Percentiles rank a stretch among this genome's conserved stretches.
Conservation (phyloP, 2,329 filamentous ascomycete species). For the Trichophyton rubrum region DNA sequence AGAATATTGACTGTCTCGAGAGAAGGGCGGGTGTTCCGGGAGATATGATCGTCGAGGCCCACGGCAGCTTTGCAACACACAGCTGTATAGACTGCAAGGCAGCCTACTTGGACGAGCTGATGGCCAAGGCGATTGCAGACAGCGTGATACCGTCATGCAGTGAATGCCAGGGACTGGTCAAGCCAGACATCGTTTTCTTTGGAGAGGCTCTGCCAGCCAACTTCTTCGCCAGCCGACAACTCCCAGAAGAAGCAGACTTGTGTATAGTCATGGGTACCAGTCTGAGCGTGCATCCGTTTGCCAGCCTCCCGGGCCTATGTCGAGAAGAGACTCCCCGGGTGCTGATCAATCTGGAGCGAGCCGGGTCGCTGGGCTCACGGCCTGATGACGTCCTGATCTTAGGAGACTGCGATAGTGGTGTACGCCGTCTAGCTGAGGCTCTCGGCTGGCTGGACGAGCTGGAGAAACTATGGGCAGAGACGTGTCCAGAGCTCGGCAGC, state of each 20-base stretch:
- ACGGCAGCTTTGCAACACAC: slow-evolving; percentile 87
- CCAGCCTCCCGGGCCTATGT: slow-evolving; percentile 58
- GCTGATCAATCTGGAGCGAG: slow-evolving; percentile 74
- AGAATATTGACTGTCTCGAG: slow-evolving; percentile 96
- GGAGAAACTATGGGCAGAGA: slow-evolving; percentile 57
- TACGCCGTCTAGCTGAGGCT: slow-evolving; percentile 63
- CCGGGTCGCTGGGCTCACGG: slow-evolving; percentile 64
- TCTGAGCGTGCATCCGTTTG: slow-evolving; percentile 78
- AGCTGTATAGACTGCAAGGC: slow-evolving; percentile 78
- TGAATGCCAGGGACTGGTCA: slow-evolving; percentile 65
- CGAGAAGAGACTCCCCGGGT: slow-evolving; percentile 56
- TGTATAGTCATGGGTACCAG: slow-evolving; percentile 83
- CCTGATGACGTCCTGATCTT: slow-evolving; percentile 75
- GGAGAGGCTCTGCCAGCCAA: slow-evolving; percentile 57
- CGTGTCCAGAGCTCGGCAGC: slow-evolving; percentile 43
- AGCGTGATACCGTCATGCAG: slow-evolving; percentile 61
- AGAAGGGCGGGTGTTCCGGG: slow-evolving; percentile 69
- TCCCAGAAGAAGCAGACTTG: slow-evolving; percentile 56
- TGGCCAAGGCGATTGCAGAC: slow-evolving; percentile 55
- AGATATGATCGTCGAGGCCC: slow-evolving; percentile 78
- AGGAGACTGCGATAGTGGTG: slow-evolving; percentile 70
- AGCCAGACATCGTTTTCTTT: slow-evolving; percentile 93
- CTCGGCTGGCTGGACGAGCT: slow-evolving; percentile 80
- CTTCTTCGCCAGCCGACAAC: slow-evolving; percentile 49
- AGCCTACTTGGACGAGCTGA: slow-evolving; percentile 58